These are phyloP conservation scores for Colletotrichum camelliae DNA, from an alignment of 2,329 filamentous ascomycete species.

Conservation along the genomic window DNA sequence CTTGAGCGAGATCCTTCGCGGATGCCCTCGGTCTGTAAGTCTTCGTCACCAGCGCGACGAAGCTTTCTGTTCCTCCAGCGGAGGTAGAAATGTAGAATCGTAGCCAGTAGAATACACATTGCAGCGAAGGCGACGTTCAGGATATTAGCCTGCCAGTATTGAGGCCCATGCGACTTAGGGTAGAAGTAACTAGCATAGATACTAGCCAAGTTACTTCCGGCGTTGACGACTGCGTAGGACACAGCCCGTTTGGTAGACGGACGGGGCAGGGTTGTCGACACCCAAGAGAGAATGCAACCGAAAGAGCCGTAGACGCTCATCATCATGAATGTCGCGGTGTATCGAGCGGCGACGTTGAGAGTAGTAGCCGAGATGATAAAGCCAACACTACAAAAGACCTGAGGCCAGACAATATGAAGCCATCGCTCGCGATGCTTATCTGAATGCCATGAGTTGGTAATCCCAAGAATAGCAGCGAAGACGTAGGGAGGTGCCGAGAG, in stretches of 20 bases:
- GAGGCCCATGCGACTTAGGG: slow-evolving; percentile 70
- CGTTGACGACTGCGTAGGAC: slow-evolving; percentile 63
- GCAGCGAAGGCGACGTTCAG: background rate
- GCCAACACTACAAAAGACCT: slow-evolving; percentile 38
- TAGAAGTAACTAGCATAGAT: slow-evolving; percentile 62
- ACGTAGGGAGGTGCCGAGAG: slow-evolving; percentile 22
- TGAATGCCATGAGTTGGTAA: slow-evolving; percentile 36
- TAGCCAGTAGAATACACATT: background rate
- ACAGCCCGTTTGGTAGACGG: slow-evolving; percentile 73
- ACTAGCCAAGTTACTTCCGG: slow-evolving; percentile 57
- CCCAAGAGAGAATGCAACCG: slow-evolving; percentile 64
- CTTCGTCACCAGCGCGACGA: background rate
- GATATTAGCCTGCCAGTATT: slow-evolving; percentile 36
- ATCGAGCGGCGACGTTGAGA: background rate
- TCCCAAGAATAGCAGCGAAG: slow-evolving; percentile 25
- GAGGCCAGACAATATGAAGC: slow-evolving; percentile 49
- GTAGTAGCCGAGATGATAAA: slow-evolving; percentile 5
- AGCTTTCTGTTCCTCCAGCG: background rate
- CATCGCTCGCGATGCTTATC: slow-evolving; percentile 51
- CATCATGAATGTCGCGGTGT: slow-evolving; percentile 14
- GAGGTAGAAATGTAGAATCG: background rate
- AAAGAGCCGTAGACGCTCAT: background rate
- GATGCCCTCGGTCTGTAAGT: background rate
- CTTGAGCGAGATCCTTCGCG: background rate
- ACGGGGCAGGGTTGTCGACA: slow-evolving; percentile 74